Conservation (phyloP, 2,329 filamentous ascomycete genomes). For the Domatiomyces catenatus region DNA sequence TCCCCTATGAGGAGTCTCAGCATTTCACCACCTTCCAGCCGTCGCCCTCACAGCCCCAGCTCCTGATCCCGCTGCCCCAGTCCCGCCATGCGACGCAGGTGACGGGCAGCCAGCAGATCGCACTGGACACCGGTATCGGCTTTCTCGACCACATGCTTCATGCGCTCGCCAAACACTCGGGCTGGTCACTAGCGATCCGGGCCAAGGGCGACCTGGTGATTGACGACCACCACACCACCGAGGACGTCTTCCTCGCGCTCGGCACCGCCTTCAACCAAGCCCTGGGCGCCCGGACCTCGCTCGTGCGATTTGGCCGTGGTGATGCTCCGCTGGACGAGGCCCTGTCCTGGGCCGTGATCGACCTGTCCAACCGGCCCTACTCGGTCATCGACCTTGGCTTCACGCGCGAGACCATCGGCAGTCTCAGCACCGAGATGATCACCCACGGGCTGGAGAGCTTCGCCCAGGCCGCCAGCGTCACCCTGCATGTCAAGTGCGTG, state of each 20-base stretch:
- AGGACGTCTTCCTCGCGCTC: constrained; percentile 86
- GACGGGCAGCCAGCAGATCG: constrained; percentile 71
- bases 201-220: constrained; percentile 89
- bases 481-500: constrained; percentile 87
- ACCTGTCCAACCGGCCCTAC: constrained; percentile 84
- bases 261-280: constrained; percentile 71
- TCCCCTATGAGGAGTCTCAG: constrained; percentile 12
- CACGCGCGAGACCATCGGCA: constrained; percentile 81
- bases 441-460: constrained; percentile 92
- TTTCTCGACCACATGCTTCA: constrained; percentile 99
- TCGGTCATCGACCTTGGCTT: constrained; percentile 70
- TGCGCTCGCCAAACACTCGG: constrained; percentile 85
- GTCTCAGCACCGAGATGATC: constrained; percentile 90
- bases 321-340: constrained; percentile 93
- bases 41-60: constrained; percentile 27
- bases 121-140: constrained; percentile 82
- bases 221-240: constrained; percentile 96
- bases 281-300: constrained; percentile 60
- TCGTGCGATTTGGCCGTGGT: constrained; percentile 79
- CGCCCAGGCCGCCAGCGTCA: constrained; percentile 74
- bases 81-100: constrained; percentile 68
- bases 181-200: constrained; percentile 73
- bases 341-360: constrained; percentile 80
- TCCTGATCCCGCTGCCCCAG: constrained; percentile 26
- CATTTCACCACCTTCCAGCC: constrained; percentile 12